phyloP scores from a whole-genome alignment of 139 green algal genomes.

The Haematococcus lacustris region DNA sequence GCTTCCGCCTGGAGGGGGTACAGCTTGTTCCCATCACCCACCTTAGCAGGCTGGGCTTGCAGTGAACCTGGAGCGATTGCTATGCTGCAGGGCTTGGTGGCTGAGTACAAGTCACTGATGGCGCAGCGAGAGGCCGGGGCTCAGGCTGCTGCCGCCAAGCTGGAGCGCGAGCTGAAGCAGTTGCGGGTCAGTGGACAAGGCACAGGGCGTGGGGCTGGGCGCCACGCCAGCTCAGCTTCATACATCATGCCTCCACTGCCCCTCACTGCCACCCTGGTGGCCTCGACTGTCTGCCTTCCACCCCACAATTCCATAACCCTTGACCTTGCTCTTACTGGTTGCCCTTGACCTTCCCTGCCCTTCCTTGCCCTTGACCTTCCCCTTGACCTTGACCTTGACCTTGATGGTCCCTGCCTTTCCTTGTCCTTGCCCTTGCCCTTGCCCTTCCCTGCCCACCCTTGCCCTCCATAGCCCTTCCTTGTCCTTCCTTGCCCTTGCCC shows the following conservation, averaged over 20 bases:
- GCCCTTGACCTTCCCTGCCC: neutral
- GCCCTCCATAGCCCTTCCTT: too few species aligned
- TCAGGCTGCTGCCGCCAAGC: neutral
- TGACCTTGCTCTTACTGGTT: neutral
- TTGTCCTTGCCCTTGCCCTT: too few species aligned
- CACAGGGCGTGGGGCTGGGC: neutral
- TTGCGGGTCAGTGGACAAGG: slow-evolving; percentile 4
- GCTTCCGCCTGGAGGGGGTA: too few species aligned
- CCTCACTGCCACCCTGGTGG: neutral
- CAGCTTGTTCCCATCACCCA: too few species aligned
- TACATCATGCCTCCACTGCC: neutral
- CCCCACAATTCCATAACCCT: neutral
- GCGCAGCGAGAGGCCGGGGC: slow-evolving; percentile 9
- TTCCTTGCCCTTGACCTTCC: too few species aligned
- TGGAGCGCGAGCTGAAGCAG: slow-evolving; percentile 19
- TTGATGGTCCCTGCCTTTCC: too few species aligned
- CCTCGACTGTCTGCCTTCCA: neutral
- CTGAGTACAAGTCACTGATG: slow-evolving; percentile 18
- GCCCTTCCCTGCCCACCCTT: too few species aligned
- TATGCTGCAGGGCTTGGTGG: slow-evolving; percentile 8
- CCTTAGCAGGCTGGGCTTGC: too few species aligned
- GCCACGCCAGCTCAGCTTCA: too few species aligned
- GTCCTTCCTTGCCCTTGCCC: too few species aligned
- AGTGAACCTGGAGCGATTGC: too few species aligned
- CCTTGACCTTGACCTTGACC: too few species aligned